Evolutionary conservation across 2,329 filamentous ascomycete genomes (phyloP).

Genomic region (Fonsecaea pugnacius): DNA sequence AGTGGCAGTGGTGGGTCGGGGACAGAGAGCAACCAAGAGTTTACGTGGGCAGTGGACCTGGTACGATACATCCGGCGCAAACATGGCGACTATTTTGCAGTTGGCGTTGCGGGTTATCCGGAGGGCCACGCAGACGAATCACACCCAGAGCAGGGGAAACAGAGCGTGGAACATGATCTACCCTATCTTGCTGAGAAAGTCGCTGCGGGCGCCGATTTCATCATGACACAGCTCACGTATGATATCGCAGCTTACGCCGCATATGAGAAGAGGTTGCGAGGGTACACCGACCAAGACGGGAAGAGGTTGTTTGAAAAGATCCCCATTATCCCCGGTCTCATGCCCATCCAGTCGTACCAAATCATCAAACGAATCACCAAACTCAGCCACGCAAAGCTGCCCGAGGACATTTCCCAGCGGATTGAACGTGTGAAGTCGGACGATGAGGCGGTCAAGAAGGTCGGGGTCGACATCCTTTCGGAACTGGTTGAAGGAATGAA

Average conservation of each 20-base stretch:
- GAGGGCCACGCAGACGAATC: slow-evolving; percentile 93
- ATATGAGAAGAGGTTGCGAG: slow-evolving; percentile 76
- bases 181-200: slow-evolving; percentile 90
- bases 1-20: slow-evolving; percentile 38
- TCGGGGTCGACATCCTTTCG: slow-evolving; percentile 67
- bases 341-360: slow-evolving; percentile 97
- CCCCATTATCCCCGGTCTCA: slow-evolving; percentile 89
- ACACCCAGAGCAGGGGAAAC: slow-evolving; percentile 72
- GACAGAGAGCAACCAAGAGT: slow-evolving; percentile 67
- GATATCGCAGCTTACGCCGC: slow-evolving; percentile 79
- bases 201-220: slow-evolving; percentile 89
- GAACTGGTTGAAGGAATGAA: slow-evolving; percentile 83
- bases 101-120: slow-evolving; percentile 92
- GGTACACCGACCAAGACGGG: slow-evolving; percentile 72
- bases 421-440: slow-evolving; percentile 54
- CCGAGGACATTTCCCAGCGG: slow-evolving; percentile 69
- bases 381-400: slow-evolving; percentile 85
- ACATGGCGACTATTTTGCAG: slow-evolving; percentile 93
- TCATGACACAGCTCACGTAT: slow-evolving; percentile 98
- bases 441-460: slow-evolving; percentile 54
- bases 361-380: slow-evolving; percentile 94
- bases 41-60: slow-evolving; percentile 85
- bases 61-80: slow-evolving; percentile 84
- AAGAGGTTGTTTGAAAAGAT: slow-evolving; percentile 73
- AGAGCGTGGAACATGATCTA: slow-evolving; percentile 69